Base-by-base conservation (phyloP, 2,329 filamentous ascomycete species). In the Corynespora cassiicola region DNA sequence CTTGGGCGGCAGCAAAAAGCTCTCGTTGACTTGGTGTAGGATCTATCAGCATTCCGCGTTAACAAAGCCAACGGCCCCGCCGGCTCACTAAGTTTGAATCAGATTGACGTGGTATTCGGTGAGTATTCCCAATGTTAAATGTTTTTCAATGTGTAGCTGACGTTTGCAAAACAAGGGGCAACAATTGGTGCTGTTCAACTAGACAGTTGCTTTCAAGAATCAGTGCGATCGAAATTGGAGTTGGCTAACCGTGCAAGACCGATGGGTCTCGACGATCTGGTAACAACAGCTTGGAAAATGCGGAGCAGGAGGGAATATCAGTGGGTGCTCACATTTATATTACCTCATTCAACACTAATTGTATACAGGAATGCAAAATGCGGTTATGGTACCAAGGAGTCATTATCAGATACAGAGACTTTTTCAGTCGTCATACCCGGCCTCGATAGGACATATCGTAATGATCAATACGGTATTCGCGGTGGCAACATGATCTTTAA, bases 301-400 rank as follows among this genome's bases (percentile, higher is more conserved):
- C 52, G 63, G 31, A 64, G 68, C 24, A 59, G 58, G 15, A 63
- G 58, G 16, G 56, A 69, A 35, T 71, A 68, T 27, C 61, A 66
- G 26, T 37, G 54, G 49, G 44, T 45, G 28, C 5, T 22, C n/a
- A 29, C 2, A 22, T 11, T 6, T 15, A 11, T 18, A 52, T 54
- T 28, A 52, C 43, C 20, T 11, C 3, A 14, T 9, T 7, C 12
- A 30, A 7, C 11, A 2, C 22, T 0, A 7, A 10, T 30, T 14
- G 12, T n/a, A 17, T 10, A 6, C 24, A 36, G 14, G 63, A 65
- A 52, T 58, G 68, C 48, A 36, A 66, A 47, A 55, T 69, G 52
- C 20, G 54, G 56, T 22, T 59, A 58, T 17, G 67, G 67, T 2
- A 53, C 51, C 4, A 52, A 58, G 10, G 61, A 65, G 14, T 56